Conservation (phyloP, 305 asterid genomes). For the Solanum hybrid region DNA sequence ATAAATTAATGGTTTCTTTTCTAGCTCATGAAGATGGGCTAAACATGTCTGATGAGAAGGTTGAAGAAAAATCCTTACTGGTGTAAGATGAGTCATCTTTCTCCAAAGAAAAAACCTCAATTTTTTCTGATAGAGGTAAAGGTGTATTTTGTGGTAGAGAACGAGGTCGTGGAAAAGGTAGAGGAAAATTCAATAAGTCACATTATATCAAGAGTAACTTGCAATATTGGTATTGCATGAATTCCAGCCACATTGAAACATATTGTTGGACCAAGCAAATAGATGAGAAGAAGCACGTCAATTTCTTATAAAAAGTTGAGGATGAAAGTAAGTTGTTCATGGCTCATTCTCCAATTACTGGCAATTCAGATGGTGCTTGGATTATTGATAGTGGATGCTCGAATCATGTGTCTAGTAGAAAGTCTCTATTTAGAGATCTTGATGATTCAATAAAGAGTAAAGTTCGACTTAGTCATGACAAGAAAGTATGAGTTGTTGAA, state of each 20-base stretch:
- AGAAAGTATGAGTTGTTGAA: neutral
- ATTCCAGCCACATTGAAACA: neutral
- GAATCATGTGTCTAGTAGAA: neutral
- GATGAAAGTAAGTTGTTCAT: neutral
- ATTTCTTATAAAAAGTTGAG: neutral
- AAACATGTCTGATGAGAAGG: neutral
- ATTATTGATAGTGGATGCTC: neutral
- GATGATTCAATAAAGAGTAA: neutral
- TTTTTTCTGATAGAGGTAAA: neutral
- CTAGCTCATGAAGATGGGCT: neutral
- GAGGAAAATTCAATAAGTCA: neutral
- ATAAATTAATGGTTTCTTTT: too few relatives aligned
- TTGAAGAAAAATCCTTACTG: neutral
- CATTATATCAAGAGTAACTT: neutral
- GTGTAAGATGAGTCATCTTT: neutral
- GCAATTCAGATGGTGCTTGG: neutral
- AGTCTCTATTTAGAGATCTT: neutral
- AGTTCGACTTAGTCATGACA: neutral
- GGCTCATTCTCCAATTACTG: neutral
- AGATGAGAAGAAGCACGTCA: neutral
- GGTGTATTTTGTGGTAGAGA: neutral
- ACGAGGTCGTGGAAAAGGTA: neutral
- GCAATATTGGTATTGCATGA: neutral
- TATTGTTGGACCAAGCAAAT: neutral
- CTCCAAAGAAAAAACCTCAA: neutral